Evolutionary conservation across 192 early-diverging fungal species (phyloP).

Genomic region (Gorgonomyces haynaldii): DNA sequence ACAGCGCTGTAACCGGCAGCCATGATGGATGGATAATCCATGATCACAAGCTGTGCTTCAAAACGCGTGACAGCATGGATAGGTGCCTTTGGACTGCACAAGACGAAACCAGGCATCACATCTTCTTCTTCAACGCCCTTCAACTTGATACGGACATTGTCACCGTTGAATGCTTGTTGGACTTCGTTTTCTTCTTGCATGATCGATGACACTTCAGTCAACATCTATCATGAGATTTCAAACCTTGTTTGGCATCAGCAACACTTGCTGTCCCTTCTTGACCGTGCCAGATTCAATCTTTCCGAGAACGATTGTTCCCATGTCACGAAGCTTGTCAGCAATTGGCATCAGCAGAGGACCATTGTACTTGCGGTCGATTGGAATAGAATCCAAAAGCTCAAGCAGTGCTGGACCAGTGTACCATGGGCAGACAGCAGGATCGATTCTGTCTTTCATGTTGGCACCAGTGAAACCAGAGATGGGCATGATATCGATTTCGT

Average conservation of each 20-base stretch:
- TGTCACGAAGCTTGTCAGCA: constrained; percentile 93
- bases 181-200: constrained; percentile 77
- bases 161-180: constrained; percentile 64
- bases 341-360: constrained; percentile 91
- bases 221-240: constrained; percentile 18
- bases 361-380: constrained; percentile 76
- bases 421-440: constrained; percentile 51
- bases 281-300: constrained; percentile 93
- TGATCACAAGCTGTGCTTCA: constrained; percentile 76
- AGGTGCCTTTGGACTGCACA: constrained; percentile 67
- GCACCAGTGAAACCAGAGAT: constrained; percentile 95
- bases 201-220: constrained; percentile 68
- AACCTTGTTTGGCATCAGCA: constrained; percentile 92
- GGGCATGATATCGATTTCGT: constrained; percentile 82
- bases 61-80: constrained; percentile 69
- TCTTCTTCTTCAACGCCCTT: constrained; percentile 92
- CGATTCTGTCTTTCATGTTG: constrained; percentile 82
- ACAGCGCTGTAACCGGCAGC: constrained; percentile 91
- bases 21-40: constrained; percentile 93
- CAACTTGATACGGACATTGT: constrained; percentile 86
- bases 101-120: constrained; percentile 72
- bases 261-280: constrained; percentile 71
- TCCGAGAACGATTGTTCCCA: constrained; percentile 91
- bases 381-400: constrained; percentile 70
- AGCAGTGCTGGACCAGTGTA: constrained; percentile 79